Base-by-base conservation (phyloP, 2,329 filamentous ascomycete species). In the Teratosphaeria viscida region DNA sequence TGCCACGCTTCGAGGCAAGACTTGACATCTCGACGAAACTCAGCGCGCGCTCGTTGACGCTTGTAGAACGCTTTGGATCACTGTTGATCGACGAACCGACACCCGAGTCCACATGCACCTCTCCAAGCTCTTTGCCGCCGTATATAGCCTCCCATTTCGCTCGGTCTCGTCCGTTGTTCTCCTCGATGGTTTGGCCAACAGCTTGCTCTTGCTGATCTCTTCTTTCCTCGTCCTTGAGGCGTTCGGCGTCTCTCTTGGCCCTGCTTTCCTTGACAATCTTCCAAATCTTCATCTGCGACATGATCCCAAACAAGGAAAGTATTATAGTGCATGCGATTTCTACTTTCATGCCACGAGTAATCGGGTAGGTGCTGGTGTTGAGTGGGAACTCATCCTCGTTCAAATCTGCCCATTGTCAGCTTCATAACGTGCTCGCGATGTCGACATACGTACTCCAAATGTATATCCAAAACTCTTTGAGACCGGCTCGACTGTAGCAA, bases 391-490 rank as follows among this genome's bases (percentile, higher is more conserved):
- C 77, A 56, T 88, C 80, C 52, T 85, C 78, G 72, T 96, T 96
- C 47, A 97, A 75, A 54, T 77, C 82, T 85, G 62, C 10, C 53
- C 32, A 32, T 34, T 52, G 23, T 39, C 32, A 39, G 34, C 23
- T 16, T 19, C 8, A 10, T 26, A 16, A 19, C 7, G 12, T 34
- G 52, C 37, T 29, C n/a, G 43, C 19, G 5, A 49, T 49, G 10
- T n/a, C 43, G 43, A 29, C 29, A 59, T 53, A 71, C 80, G 73
- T 71, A 84, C 82, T 78, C 92, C 92, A 97, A 43, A 95, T 80
- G 71, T 95, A 97, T 5, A 90, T 82, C 92, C 92, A 97, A 66
- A 96, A 96, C 72, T 97, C 92, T 73, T 96, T 96, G 67, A 95
- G 77, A 0, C 92, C 92, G n/a, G 91, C 90, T 63, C 85, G 81